phyloP scores from a whole-genome alignment of 306 rosid genomes.

The Senna tora region DNA sequence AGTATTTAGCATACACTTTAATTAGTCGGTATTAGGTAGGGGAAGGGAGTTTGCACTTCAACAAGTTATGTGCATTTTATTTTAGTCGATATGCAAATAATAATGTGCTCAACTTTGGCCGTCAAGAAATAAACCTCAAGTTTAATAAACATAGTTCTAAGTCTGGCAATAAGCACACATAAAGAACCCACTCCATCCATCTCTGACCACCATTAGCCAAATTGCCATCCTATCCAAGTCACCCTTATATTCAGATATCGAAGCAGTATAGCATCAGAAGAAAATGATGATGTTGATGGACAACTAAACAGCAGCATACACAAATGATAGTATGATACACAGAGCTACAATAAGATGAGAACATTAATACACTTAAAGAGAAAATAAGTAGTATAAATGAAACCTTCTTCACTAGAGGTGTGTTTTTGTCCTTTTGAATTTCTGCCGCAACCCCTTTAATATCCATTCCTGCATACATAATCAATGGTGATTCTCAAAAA shows the following conservation, averaged over 20 bases:
- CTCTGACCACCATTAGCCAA: neutral
- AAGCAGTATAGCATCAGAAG: conserved; percentile 32
- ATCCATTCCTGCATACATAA: conserved; percentile 98
- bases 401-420: conserved; percentile 97
- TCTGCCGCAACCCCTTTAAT: conserved; percentile 99
- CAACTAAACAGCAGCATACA: conserved; percentile 37
- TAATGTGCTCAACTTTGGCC: neutral
- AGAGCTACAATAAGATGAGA: conserved; percentile 39
- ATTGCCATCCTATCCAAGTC: neutral
- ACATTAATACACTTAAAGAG: conserved; percentile 35
- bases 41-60: neutral
- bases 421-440: conserved; percentile 88
- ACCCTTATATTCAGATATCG: neutral
- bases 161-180: neutral
- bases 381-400: conserved; percentile 50
- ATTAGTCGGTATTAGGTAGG: neutral
- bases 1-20: neutral
- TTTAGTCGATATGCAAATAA: neutral
- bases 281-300: conserved; percentile 16
- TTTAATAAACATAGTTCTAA: neutral
- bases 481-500: conserved; percentile 67
- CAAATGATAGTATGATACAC: conserved; percentile 36
- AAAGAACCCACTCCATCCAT: neutral
- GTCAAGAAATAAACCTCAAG: neutral
- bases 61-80: neutral